A percentile compares a stretch with the other conserved stretches of the same genome.
Conservation (phyloP, 768 basidiomycete species). For the Coprinellus micaceus region DNA sequence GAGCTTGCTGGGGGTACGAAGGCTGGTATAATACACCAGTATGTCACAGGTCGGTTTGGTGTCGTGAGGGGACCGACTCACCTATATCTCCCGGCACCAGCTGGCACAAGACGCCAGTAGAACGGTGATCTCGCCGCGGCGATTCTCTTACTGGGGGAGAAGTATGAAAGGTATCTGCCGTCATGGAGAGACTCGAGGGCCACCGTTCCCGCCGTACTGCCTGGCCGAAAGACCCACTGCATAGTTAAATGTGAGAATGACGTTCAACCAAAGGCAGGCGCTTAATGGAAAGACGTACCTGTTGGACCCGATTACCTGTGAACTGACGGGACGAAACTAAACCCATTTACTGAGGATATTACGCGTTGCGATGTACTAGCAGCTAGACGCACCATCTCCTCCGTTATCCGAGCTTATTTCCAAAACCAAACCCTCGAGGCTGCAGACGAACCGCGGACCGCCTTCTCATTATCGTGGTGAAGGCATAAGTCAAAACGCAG, state of each 20-base stretch:
- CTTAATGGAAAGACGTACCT: not conserved
- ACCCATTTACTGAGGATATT: not conserved
- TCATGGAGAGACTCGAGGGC: not conserved
- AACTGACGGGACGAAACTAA: not conserved
- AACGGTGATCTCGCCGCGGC: not conserved
- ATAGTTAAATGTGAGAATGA: not conserved
- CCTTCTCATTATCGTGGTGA: too few relatives aligned
- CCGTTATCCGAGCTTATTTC: not conserved
- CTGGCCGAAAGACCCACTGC: not conserved
- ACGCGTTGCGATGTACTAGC: too few relatives aligned
- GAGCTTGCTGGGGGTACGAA: not conserved
- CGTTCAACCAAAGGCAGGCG: not conserved
- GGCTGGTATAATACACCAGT: not conserved
- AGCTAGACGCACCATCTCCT: too few relatives aligned
- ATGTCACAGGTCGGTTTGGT: not conserved
- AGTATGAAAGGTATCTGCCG: not conserved
- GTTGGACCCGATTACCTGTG: not conserved
- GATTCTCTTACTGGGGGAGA: not conserved
- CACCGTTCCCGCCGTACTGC: not conserved
- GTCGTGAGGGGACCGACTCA: not conserved
- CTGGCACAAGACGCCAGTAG: not conserved
- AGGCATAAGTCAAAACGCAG: too few relatives aligned
- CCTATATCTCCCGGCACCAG: not conserved
- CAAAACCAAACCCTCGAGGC: not conserved
- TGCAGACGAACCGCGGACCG: not conserved